Conservation (phyloP, 2,329 filamentous ascomycete species). For the Neoascochyta sp. region DNA sequence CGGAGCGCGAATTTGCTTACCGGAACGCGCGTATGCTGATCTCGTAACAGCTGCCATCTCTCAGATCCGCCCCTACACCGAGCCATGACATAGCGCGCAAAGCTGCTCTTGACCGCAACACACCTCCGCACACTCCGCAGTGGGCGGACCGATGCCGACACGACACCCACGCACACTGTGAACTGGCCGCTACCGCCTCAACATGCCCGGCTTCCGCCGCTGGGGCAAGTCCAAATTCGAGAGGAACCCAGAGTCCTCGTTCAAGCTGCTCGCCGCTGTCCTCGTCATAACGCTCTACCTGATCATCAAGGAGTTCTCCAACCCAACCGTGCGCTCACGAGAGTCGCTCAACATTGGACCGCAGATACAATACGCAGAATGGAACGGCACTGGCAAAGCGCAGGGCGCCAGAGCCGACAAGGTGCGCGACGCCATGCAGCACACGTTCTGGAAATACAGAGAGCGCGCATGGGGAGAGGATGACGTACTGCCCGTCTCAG, state of each 20-base stretch:
- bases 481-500: conserved; percentile 40
- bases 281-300: conserved; percentile 42
- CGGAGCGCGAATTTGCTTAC: too few species aligned
- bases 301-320: conserved; percentile 37
- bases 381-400: conserved; percentile 36
- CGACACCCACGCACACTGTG: conserved; percentile 15
- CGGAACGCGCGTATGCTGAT: too few species aligned
- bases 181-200: conserved; percentile 10
- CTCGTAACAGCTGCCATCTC: too few species aligned
- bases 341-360: conserved; percentile 17
- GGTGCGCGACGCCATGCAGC: conserved; percentile 40
- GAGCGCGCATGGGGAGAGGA: conserved; percentile 42
- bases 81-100: conserved; percentile 3
- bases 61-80: too few species aligned
- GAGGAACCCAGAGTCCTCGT: conserved; percentile 41
- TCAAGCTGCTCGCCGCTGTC: conserved; percentile 40
- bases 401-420: conserved; percentile 33
- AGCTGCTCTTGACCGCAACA: conserved; percentile 1
- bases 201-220: conserved; percentile 37
- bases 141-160: conserved; percentile 22
- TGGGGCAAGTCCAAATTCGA: conserved; percentile 38
- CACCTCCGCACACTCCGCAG: conserved; percentile 15
- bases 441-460: conserved; percentile 41
- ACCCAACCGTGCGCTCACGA: conserved; percentile 23
- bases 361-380: conserved; percentile 32